These are phyloP conservation scores for Pilaira anomala DNA, from an alignment of 192 early-diverging fungal species.

Conservation along the genomic window DNA sequence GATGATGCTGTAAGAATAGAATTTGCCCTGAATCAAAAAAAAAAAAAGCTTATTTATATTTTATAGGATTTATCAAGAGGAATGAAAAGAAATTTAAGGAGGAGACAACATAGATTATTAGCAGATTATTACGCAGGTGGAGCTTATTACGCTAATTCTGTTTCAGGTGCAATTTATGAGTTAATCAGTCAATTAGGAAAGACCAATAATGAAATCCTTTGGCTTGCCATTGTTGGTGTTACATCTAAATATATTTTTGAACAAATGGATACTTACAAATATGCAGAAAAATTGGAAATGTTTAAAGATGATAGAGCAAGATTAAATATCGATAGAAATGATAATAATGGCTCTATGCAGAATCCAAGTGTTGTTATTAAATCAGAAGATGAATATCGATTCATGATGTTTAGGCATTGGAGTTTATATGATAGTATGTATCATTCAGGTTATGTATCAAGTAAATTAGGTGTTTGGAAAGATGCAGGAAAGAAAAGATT, in stretches of 20 bases:
- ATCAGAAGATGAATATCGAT: slow-evolving; percentile 74
- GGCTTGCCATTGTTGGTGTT: slow-evolving; percentile 81
- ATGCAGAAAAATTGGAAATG: slow-evolving; percentile 55
- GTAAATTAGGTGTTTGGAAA: slow-evolving; percentile 86
- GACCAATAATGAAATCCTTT: slow-evolving; percentile 68
- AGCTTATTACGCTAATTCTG: slow-evolving; percentile 71
- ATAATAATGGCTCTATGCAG: slow-evolving; percentile 8
- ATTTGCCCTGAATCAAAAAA: not conserved
- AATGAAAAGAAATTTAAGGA: not conserved
- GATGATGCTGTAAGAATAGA: slow-evolving; percentile 28
- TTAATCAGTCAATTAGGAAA: slow-evolving; percentile 73
- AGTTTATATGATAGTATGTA: slow-evolving; percentile 85
- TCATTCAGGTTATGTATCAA: slow-evolving; percentile 82
- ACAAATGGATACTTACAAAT: slow-evolving; percentile 64
- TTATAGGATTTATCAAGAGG: not conserved
- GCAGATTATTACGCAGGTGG: slow-evolving; percentile 84
- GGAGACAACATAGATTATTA: slow-evolving; percentile 32
- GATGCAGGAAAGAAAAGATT: slow-evolving; percentile 75
- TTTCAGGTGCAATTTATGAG: slow-evolving; percentile 66
- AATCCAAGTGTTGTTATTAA: slow-evolving; percentile 55
- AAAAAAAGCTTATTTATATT: not conserved
- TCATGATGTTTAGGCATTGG: slow-evolving; percentile 92
- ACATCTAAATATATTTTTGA: slow-evolving; percentile 78
- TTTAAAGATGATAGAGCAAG: slow-evolving; percentile 72
- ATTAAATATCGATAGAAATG: slow-evolving; percentile 31